Percentiles rank a stretch among this genome's conserved stretches.
These are phyloP conservation scores for Magnaporthales sp. DNA, from an alignment of 2,329 filamentous ascomycete genomes.

Conservation along the genomic window DNA sequence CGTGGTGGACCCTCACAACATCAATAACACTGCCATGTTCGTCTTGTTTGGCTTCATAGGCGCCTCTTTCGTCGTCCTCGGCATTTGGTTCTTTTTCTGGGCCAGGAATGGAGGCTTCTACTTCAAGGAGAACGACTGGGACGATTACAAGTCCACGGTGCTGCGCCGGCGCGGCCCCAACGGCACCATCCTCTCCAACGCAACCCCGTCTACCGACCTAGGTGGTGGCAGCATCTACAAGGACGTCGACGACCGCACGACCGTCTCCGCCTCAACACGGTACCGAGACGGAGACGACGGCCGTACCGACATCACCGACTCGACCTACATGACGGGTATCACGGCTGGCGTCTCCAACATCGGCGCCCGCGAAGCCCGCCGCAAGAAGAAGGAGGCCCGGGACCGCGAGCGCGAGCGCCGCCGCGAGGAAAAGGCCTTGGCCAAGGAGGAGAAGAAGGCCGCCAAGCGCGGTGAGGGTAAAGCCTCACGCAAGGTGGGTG, in stretches of 20 bases:
- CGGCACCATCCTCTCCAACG: constrained; percentile 75
- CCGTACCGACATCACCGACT: constrained; percentile 11
- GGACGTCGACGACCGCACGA: constrained; percentile 48
- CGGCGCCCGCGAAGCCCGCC: constrained; percentile 43
- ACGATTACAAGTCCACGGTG: constrained; percentile 96
- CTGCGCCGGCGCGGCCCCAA: constrained; percentile 82
- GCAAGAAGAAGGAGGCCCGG: constrained; percentile 43
- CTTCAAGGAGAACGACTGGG: constrained; percentile 83
- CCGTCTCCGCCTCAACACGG: constrained; percentile 28
- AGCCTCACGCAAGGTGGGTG: constrained; percentile 35
- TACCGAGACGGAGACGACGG: constrained; percentile 24
- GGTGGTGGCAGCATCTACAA: constrained; percentile 84
- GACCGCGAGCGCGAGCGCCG: constrained; percentile 39
- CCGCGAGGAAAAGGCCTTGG: constrained; percentile 23
- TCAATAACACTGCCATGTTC: constrained; percentile 67
- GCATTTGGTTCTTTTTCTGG: constrained; percentile 99
- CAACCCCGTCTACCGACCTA: constrained; percentile 71
- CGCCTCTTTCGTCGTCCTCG: constrained; percentile 61
- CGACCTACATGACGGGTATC: constrained; percentile 38
- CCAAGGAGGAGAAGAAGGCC: constrained; percentile 21
- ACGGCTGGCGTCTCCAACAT: constrained; percentile 50
- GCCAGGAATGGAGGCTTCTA: constrained; percentile 92
- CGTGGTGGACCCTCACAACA: constrained; percentile 42
- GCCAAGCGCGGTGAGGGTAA: constrained; percentile 30
- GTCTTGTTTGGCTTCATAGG: constrained; percentile 80